Base-by-base conservation (phyloP, 441 rosid species). In the Jatropha podagrica region DNA sequence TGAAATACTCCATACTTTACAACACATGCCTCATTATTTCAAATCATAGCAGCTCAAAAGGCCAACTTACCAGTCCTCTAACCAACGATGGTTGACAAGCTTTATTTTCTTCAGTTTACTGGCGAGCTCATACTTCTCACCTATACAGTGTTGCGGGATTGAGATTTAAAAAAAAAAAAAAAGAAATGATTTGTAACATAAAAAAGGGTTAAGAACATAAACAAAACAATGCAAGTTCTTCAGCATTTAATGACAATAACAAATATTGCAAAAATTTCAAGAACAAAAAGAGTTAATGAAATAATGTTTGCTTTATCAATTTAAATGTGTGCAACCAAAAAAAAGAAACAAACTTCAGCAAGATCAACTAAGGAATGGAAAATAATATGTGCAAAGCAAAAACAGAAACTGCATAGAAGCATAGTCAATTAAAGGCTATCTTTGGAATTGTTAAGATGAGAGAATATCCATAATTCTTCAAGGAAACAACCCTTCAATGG, bases 81-180 rank as follows among this genome's bases (percentile, higher is more conserved):
- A 86, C 99, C 99, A 96, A 3, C 81, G 88, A 74, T 94, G 98
- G 69, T 94, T 94, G 51, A 94, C 90, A 74, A 94, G 87, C 82
- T 91, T 96, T 81, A 94, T 92, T 80, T n/a, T 89, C 84, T 84
- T 86, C 67, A 89, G 79, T 82, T 84, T 92, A 83, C 85, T 85
- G 72, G 99, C 98, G 72, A 96, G 89, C 81, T 92, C 96, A 72
- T 91, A 96, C 88, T 96, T 96, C 78, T 96, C 98, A 78, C 98
- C 99, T 95, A 76, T 52, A 66, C 63, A 79, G 72, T 75, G 75
- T 59, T 55, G 60, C 2, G 3, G 55, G 62, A 60, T 71, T 26
- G 63, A 46, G 13, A 61, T 32, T 48, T 40, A 52, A 3, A 49
- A 62, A 59, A 75, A 26, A 68, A 23, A 9, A 18, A 5, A 42